Conservation (phyloP, 345 rosid species). For the Garcia nutans region DNA sequence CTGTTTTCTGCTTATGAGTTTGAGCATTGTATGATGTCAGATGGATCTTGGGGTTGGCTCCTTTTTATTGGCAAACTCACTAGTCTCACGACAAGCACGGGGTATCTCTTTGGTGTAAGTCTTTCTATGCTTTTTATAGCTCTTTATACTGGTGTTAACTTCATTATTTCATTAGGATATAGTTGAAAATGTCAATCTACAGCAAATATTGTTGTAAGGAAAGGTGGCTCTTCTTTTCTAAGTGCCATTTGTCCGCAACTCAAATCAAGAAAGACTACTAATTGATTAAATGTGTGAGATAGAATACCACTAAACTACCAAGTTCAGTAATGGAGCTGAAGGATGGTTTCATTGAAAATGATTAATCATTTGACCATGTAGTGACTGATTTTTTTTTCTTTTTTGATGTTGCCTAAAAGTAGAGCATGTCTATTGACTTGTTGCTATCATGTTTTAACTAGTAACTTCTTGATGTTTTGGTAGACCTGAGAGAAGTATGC, state of each 20-base stretch:
- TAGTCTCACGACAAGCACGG: constrained; percentile 85
- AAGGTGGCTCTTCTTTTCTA: neutral
- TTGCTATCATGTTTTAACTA: neutral
- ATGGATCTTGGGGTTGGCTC: constrained; percentile 99
- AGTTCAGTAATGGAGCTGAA: neutral
- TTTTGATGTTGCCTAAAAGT: neutral
- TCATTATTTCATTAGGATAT: neutral
- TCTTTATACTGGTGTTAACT: constrained; percentile 5
- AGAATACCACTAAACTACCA: neutral
- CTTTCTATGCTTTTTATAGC: constrained; percentile 2
- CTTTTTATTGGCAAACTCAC: constrained; percentile 71
- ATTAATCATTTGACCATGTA: neutral
- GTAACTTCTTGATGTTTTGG: neutral
- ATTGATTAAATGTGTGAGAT: neutral
- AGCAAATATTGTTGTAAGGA: too few relatives aligned
- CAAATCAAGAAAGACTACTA: neutral
- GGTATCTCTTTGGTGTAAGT: constrained; percentile 55
- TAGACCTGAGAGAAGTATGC: neutral
- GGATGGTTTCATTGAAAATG: neutral
- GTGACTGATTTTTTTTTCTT: neutral
- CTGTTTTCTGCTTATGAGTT: neutral
- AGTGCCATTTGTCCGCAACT: neutral
- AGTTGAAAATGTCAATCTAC: neutral
- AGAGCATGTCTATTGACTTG: neutral
- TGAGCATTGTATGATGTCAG: constrained; percentile 36